phyloP scores from a whole-genome alignment of 306 rosid species.

The Boehmeria nivea region DNA sequence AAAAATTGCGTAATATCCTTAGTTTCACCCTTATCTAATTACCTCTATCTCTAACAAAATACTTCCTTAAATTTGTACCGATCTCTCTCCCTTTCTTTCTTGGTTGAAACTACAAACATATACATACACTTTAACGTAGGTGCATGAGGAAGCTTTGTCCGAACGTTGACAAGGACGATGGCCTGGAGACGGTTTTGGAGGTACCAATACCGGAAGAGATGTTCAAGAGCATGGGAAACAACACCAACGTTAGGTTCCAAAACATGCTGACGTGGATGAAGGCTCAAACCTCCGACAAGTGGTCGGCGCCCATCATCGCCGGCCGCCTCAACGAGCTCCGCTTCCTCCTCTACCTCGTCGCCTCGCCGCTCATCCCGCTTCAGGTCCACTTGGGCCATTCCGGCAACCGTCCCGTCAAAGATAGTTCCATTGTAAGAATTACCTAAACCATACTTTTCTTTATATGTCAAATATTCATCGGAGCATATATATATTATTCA shows the following conservation, averaged over 20 bases:
- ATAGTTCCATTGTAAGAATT: constrained; percentile 66
- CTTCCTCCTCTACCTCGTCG: constrained; percentile 79
- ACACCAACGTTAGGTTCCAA: constrained; percentile 54
- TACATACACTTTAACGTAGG: no score
- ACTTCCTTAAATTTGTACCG: no score
- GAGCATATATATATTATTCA: no score
- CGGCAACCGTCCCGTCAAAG: constrained; percentile 74
- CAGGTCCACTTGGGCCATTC: constrained; percentile 84
- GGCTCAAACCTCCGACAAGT: constrained; percentile 70
- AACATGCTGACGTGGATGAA: constrained; percentile 93
- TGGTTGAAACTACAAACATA: constrained; percentile 92
- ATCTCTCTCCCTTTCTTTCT: constrained; percentile 45
- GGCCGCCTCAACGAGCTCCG: constrained; percentile 75
- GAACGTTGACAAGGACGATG: constrained; percentile 73
- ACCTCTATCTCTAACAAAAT: no score
- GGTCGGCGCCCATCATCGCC: constrained; percentile 53
- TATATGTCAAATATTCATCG: no score
- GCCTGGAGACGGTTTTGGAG: constrained; percentile 87
- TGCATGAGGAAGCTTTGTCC: constrained; percentile 85
- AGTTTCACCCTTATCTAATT: no score
- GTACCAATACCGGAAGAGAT: constrained; percentile 92
- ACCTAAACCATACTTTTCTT: no score
- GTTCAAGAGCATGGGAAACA: constrained; percentile 79
- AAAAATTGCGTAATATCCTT: no score
- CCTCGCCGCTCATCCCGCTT: constrained; percentile 94